Base-by-base conservation (phyloP, 208 protist genomes). In the Trypanosoma rangeli region DNA sequence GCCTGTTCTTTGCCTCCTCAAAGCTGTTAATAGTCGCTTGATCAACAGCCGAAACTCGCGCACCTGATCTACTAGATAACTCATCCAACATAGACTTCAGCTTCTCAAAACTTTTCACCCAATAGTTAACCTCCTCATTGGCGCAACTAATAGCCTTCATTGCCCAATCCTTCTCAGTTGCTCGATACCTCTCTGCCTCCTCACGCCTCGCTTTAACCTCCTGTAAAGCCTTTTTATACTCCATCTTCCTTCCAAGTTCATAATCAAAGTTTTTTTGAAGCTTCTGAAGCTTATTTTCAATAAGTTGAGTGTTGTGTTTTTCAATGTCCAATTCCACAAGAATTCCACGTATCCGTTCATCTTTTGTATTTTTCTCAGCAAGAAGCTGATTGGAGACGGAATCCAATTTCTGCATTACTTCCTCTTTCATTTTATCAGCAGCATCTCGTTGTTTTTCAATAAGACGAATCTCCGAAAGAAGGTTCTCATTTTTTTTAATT, bases 201-300 rank as follows among this genome's bases (percentile, higher is more conserved):
- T 80, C 70, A 24, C 85, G 81, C 29, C 90, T 82, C 5, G 72
- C 46, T 44, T 89, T 90, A 8, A 90, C 54, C 46, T 83, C 76
- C 31, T 86, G 82, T 22, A 95, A 62, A 15, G 90, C 90, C 28
- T 60, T 20, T 50, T 95, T 95, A 73, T 95, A 95, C 59, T 93
- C 87, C 20, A 66, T 68, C 65, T 95, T 95, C 0, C 90, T 74
- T 31, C 64, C 67, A 29, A 92, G 39, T 68, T 93, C 90, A 37
- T 92, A 90, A 44, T 87, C 77, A 13, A 95, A 24, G 0, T 68
- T 82, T 24, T 78, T 70, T 4, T 78, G 80, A 10, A 94, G 74
- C 59, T 84, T 90, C 31, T 59, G 46, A 13, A 67, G 44, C 35
- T 87, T 79, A 22, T 64, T 63, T 37, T 84, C 70, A 5, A 63